Base-by-base conservation (phyloP, 192 early-diverging fungal genomes). In the Podila verticillata region DNA sequence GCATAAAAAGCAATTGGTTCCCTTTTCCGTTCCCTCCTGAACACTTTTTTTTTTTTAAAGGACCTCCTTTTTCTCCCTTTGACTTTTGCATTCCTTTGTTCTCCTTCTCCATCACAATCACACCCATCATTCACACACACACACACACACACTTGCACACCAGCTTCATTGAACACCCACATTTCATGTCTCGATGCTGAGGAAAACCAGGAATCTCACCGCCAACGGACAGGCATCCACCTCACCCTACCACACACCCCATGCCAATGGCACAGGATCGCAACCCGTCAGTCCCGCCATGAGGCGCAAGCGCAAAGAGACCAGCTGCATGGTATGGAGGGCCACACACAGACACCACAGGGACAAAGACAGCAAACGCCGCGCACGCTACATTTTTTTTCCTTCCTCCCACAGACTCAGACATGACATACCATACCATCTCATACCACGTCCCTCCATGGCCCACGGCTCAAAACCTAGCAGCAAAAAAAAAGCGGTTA, bases 291-390 rank as follows among this genome's bases (percentile, higher is more conserved):
- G 65, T 39, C 58, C 77, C 49, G 77, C 61, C 65, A 72, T 80
- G 77, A 57, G 77, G 22, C 69, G 77, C 39, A 67, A 59, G 60
- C 70, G 70, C n/a, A 80, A 80, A 54, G 70, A 80, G 44, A 34
- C 65, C 0, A 66, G 67, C 35, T 68, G 70, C 61, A 59, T 80
- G 69, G 77, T 80, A 77, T 19, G 22, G 39, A n/a, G 26, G 32
- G n/a, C n/a, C 2, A 48, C 64, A 32, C 20, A n/a, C 34, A 29
- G 8, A 22, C n/a, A n/a, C 9, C 30, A 20, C 19, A 57, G n/a
- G 36, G 12, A 39, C 36, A 8, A 22, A 29, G 10, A 32, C 8
- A 54, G 28, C 63, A 15, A 39, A 39, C 2, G 32, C 32, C 36
- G 36, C 6, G 1, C 6, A 1, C 6, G 10, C 36, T 39, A 6